Base-by-base conservation (phyloP, 129 eudicot genomes). In the Lactuca sativa region DNA sequence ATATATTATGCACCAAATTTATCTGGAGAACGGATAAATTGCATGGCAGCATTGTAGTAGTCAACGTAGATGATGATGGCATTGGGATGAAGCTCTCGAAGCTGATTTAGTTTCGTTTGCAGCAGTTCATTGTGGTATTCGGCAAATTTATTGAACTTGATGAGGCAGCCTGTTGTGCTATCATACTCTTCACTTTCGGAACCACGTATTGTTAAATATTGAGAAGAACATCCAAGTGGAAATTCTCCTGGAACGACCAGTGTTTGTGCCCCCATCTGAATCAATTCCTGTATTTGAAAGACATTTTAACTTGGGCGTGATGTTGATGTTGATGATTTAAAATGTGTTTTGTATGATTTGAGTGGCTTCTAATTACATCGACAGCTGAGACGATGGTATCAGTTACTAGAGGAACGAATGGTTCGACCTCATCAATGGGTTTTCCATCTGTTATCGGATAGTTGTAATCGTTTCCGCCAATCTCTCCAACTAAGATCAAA, bases 391-490 rank as follows among this genome's bases (percentile, higher is more conserved):
- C 59, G 40, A 88, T 88, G 82, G 72, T 37, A 21, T 67, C 41
- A 36, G 80, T 74, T 36, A 85, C 83, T 2, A 62, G 37, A 41
- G 80, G 64, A 2, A 77, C 86, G 31, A 77, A 68, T 36, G 80
- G 7, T 62, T 61, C 13, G 16, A 82, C 21, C 40, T 59, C 80
- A 16, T 74, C 63, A 21, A 52, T 10, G 44, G 72, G 31, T 73
- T 6, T 47, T 54, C 88, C 88, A 10, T 49, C 70, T 9, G 57
- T 36, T 37, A 88, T 30, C 21, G 89, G 78, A 48, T 75, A 60
- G 56, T 78, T 81, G 78, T 73, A 85, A 71, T 89, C 96, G 60
- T 86, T 86, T 60, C 92, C 92, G 34, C 96, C 96, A 13, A 89
- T 83, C 60, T 83, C 92, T 73, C 96, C 96, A 77, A 89, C 41